A percentile compares a stretch with the other conserved stretches of the same genome.
Evolutionary conservation across 2,329 filamentous ascomycete genomes (phyloP).

Genomic region (Lasiodiplodia citricola): DNA sequence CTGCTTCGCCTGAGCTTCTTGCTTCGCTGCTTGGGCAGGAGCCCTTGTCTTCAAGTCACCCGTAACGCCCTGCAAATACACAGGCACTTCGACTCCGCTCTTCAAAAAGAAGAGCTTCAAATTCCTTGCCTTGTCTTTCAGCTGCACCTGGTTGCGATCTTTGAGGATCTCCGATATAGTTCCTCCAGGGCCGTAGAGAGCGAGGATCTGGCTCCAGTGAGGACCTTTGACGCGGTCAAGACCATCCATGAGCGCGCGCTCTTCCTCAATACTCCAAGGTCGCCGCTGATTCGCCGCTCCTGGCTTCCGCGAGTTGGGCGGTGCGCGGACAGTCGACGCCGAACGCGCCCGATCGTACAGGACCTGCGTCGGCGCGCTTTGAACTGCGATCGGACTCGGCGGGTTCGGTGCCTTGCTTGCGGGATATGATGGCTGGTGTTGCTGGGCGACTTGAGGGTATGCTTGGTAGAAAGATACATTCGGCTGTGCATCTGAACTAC

Average conservation of each 20-base stretch:
- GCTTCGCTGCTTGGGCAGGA: conserved; percentile 61
- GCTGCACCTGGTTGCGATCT: conserved; percentile 86
- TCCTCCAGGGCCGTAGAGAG: conserved; percentile 79
- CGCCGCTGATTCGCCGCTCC: conserved; percentile 66
- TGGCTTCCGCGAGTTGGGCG: conserved; percentile 57
- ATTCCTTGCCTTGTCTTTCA: conserved; percentile 91
- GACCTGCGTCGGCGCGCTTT: conserved; percentile 59
- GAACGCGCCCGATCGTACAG: conserved; percentile 63
- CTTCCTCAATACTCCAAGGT: conserved; percentile 88
- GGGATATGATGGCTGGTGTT: conserved; percentile 22
- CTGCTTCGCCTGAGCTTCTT: conserved; percentile 26
- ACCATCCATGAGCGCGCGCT: conserved; percentile 86
- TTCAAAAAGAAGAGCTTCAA: conserved; percentile 91
- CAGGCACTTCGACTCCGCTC: conserved; percentile 87
- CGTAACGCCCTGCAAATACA: conserved; percentile 84
- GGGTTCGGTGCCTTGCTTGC: conserved; percentile 24
- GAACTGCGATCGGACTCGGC: conserved; percentile 44
- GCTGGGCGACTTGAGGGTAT: conserved; percentile 31
- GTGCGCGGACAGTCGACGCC: conserved; percentile 61
- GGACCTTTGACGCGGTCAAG: conserved; percentile 88
- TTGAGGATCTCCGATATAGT: conserved; percentile 82
- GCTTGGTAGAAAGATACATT: conserved; percentile 27
- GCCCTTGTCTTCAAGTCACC: conserved; percentile 87
- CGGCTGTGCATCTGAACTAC: conserved; percentile 17
- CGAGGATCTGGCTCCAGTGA: conserved; percentile 91